A percentile compares a stretch with the other conserved stretches of the same genome.
These are phyloP conservation scores for Volvox carteri DNA, from an alignment of 163 green algal species.

Conservation along the genomic window DNA sequence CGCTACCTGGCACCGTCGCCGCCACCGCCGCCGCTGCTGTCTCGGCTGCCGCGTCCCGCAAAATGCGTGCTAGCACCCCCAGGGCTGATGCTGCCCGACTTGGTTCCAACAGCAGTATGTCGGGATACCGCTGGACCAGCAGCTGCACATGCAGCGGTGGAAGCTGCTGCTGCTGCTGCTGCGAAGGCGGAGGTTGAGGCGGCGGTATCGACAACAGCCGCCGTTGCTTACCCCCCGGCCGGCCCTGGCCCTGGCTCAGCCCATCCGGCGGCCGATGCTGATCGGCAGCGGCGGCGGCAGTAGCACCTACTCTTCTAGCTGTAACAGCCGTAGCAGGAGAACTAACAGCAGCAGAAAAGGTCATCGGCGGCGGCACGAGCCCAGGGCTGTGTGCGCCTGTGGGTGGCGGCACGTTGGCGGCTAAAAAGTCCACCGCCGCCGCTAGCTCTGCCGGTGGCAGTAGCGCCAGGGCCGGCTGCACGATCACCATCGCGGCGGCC, in stretches of 20 bases:
- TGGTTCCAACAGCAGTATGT: constrained; percentile 20
- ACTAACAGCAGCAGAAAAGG: too few species aligned
- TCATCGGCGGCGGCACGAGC: background rate
- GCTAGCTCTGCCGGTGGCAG: background rate
- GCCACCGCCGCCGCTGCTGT: background rate
- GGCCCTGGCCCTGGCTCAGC: too few species aligned
- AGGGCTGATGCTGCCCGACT: background rate
- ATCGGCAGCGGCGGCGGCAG: too few species aligned
- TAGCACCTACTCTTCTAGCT: too few species aligned
- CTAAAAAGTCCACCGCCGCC: background rate
- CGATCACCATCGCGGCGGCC: background rate
- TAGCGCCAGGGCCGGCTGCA: constrained; percentile 27
- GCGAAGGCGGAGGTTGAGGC: background rate
- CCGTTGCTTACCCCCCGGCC: background rate
- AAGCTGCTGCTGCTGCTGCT: constrained; percentile 4
- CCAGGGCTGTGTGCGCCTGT: background rate
- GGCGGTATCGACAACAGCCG: background rate
- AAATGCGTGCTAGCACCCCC: background rate
- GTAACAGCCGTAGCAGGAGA: too few species aligned
- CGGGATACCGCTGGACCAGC: background rate
- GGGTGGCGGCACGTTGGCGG: background rate
- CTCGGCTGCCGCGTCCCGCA: background rate
- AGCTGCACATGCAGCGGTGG: constrained; percentile 9
- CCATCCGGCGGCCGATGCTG: too few species aligned
- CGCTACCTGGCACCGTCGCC: background rate